Conservation (phyloP, 108 stramenopile genomes). For the Schizochytrium sp. region DNA sequence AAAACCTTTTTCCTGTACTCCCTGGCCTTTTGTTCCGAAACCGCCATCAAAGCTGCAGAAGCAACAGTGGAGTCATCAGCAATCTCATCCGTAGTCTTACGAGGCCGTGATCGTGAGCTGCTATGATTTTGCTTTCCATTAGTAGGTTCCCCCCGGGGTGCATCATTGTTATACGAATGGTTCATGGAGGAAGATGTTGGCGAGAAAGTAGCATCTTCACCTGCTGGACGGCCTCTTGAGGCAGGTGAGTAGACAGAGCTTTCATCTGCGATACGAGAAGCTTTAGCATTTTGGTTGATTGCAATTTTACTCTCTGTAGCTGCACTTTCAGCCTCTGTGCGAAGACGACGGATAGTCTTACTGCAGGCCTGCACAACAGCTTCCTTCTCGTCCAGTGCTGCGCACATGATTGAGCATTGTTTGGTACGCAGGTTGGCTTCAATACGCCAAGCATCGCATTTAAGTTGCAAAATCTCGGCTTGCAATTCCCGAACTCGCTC, state of each 20-base stretch:
- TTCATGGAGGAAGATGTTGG: too few species aligned
- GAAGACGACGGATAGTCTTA: slow-evolving; percentile 9
- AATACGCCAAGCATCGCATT: slow-evolving; percentile 44
- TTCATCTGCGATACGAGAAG: too few species aligned
- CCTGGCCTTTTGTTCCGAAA: slow-evolving; percentile 49
- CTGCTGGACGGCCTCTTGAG: too few species aligned
- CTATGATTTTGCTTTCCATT: too few species aligned
- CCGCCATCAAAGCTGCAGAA: not conserved
- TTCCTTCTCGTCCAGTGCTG: slow-evolving; percentile 12
- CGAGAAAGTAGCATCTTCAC: too few species aligned
- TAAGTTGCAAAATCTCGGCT: slow-evolving; percentile 7
- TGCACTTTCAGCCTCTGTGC: not conserved
- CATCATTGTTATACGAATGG: too few species aligned
- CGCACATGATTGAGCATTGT: not conserved
- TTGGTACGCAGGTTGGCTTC: slow-evolving; percentile 16
- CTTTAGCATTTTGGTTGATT: too few species aligned
- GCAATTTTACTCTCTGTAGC: not conserved
- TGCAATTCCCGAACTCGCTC: slow-evolving; percentile 45
- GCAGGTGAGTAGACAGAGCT: too few species aligned
- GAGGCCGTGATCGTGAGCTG: not conserved
- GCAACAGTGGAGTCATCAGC: not conserved
- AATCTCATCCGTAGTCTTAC: not conserved
- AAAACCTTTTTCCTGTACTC: not conserved
- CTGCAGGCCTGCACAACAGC: not conserved
- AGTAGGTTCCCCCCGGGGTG: too few species aligned